Conservation (phyloP, 176 grass and related monocot genomes). For the Urochloa ruziziensis region DNA sequence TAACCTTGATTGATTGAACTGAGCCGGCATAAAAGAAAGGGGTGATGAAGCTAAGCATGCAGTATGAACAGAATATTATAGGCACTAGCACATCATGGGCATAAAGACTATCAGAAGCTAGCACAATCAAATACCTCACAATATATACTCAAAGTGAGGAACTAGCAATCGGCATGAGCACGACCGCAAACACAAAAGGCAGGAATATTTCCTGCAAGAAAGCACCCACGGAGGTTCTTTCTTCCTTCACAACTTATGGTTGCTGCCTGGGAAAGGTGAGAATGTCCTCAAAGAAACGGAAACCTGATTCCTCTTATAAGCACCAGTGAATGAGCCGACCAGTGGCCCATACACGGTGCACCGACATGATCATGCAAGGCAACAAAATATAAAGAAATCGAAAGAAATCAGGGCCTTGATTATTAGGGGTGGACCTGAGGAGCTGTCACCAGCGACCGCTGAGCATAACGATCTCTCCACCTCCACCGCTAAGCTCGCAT, state of each 20-base stretch:
- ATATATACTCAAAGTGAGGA: neutral
- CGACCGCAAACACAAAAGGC: neutral
- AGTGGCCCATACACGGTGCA: neutral
- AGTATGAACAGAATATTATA: conserved; percentile 19
- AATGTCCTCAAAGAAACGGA: neutral
- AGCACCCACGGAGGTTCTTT: neutral
- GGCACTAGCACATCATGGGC: neutral
- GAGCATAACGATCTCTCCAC: neutral
- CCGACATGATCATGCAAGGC: conserved; percentile 28
- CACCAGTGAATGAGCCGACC: neutral
- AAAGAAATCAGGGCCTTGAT: conserved; percentile 23
- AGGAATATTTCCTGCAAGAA: neutral
- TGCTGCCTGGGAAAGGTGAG: conserved; percentile 5
- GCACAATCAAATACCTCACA: conserved; percentile 11
- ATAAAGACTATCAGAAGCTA: neutral
- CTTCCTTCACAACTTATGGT: neutral
- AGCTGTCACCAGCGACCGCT: neutral
- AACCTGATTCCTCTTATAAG: conserved; percentile 32
- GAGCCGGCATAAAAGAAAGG: neutral
- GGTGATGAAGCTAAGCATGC: neutral
- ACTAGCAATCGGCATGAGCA: neutral
- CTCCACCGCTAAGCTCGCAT: neutral
- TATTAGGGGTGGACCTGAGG: conserved; percentile 7
- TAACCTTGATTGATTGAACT: conserved; percentile 1
- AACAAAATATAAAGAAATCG: neutral